These are phyloP conservation scores for Leccinellum luteum DNA, from an alignment of 768 basidiomycete genomes.

Conservation along the genomic window DNA sequence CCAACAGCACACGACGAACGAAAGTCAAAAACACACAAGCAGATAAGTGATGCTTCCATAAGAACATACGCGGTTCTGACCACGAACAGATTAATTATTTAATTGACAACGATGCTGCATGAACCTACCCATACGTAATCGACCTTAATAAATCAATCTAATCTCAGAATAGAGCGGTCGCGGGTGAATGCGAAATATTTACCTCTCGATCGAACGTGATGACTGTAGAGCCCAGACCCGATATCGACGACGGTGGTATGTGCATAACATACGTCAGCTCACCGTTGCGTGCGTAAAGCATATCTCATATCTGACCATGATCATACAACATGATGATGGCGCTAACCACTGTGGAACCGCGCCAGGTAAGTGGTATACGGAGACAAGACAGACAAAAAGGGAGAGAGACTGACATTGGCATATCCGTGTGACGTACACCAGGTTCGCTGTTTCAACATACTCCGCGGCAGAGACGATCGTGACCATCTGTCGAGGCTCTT, in stretches of 20 bases:
- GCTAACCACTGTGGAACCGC: slow-evolving; percentile 3
- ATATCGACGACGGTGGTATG: background rate
- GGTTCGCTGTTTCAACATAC: background rate
- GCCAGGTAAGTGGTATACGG: background rate
- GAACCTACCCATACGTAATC: slow-evolving; percentile 20
- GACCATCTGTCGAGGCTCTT: background rate
- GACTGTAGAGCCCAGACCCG: slow-evolving; percentile 2
- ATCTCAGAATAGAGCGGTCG: background rate
- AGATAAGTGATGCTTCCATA: background rate
- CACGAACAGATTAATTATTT: background rate
- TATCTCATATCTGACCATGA: slow-evolving; percentile 10
- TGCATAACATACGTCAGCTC: background rate
- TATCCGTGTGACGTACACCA: slow-evolving; percentile 2
- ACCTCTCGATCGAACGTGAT: slow-evolving; percentile 19
- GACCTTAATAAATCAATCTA: slow-evolving; percentile 4
- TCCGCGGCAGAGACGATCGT: background rate
- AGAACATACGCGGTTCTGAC: background rate
- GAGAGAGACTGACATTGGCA: slow-evolving; percentile 12
- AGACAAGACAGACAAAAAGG: background rate
- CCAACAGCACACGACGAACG: background rate
- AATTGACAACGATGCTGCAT: background rate
- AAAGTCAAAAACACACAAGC: slow-evolving; percentile 7
- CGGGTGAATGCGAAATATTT: background rate
- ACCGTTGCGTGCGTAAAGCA: background rate
- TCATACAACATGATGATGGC: slow-evolving; percentile 17